Conservation (phyloP, 495 filamentous ascomycete species). For the Cudoniella acicularis region DNA sequence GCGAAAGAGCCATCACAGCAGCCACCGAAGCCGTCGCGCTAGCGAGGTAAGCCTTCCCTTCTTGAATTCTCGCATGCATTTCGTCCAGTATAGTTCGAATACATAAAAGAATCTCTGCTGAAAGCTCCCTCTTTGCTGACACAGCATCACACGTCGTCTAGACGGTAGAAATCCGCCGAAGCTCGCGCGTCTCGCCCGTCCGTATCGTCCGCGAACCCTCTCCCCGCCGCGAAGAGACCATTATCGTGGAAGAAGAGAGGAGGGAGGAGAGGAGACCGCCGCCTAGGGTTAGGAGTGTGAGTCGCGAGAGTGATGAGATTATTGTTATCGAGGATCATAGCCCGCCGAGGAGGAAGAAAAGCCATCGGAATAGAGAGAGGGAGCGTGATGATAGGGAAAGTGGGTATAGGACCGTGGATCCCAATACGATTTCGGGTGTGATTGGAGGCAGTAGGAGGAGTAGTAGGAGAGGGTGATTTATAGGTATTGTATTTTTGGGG, state of each 20-base stretch:
- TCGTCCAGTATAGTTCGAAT: background rate
- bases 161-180: conserved; percentile 25
- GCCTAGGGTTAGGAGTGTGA: conserved; percentile 3
- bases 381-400: conserved; percentile 14
- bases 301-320: conserved; percentile 22
- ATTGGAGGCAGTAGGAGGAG: conserved; percentile 52
- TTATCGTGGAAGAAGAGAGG: conserved; percentile 27
- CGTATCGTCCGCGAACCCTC: conserved; percentile 20
- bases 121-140: background rate
- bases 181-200: conserved; percentile 6
- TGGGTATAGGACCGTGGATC: conserved; percentile 28
- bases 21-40: background rate
- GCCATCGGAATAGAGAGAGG: conserved; percentile 1
- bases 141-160: background rate
- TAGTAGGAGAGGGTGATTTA: conserved; percentile 12
- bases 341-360: conserved; percentile 25
- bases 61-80: background rate
- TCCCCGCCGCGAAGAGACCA: conserved; percentile 12
- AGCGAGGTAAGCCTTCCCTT: conserved; percentile 3
- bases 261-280: conserved; percentile 1
- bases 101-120: background rate
- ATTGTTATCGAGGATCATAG: conserved; percentile 31
- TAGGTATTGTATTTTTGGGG: background rate
- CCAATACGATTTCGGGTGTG: conserved; percentile 20
- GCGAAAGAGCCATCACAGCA: conserved; percentile 14